Percentiles rank a stretch among this genome's conserved stretches.
Evolutionary conservation across 2,329 filamentous ascomycete species (phyloP).

Genomic region (Colletotrichum eremochloae): DNA sequence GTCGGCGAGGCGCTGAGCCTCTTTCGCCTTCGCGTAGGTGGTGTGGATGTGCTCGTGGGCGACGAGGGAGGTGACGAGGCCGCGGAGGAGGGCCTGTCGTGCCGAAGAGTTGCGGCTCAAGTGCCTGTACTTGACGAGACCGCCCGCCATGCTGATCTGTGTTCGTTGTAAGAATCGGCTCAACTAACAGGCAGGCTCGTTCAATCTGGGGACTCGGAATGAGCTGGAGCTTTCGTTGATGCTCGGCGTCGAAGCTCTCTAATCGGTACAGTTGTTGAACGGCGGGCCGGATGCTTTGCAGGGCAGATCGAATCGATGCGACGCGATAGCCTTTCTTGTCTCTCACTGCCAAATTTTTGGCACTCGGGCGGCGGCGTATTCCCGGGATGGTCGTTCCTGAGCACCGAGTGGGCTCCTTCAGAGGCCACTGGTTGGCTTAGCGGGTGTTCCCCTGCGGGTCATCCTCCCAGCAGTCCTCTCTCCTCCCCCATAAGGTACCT

Average conservation of each 20-base stretch:
- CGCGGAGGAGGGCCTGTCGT: slow-evolving; percentile 91
- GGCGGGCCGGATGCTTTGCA: slow-evolving; percentile 43
- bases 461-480: not conserved
- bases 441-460: slow-evolving; percentile 12
- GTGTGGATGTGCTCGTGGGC: slow-evolving; percentile 94
- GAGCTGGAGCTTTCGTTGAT: slow-evolving; percentile 22
- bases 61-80: slow-evolving; percentile 95
- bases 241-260: slow-evolving; percentile 39
- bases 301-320: slow-evolving; percentile 14
- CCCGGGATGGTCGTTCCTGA: slow-evolving; percentile 25
- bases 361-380: slow-evolving; percentile 18
- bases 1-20: slow-evolving; percentile 92
- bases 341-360: slow-evolving; percentile 38
- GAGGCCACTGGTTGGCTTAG: slow-evolving; percentile 28
- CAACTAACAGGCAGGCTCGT: slow-evolving; percentile 7
- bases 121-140: slow-evolving; percentile 88
- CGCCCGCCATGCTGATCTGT: slow-evolving; percentile 79
- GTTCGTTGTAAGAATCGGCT: slow-evolving; percentile 24
- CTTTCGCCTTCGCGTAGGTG: slow-evolving; percentile 97
- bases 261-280: not conserved
- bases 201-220: slow-evolving; percentile 19
- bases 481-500: not conserved
- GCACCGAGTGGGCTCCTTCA: not conserved
- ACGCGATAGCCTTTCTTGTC: slow-evolving; percentile 4
- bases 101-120: slow-evolving; percentile 88